Base-by-base conservation (phyloP, 208 protist genomes). In the Leishmania lainsoni region DNA sequence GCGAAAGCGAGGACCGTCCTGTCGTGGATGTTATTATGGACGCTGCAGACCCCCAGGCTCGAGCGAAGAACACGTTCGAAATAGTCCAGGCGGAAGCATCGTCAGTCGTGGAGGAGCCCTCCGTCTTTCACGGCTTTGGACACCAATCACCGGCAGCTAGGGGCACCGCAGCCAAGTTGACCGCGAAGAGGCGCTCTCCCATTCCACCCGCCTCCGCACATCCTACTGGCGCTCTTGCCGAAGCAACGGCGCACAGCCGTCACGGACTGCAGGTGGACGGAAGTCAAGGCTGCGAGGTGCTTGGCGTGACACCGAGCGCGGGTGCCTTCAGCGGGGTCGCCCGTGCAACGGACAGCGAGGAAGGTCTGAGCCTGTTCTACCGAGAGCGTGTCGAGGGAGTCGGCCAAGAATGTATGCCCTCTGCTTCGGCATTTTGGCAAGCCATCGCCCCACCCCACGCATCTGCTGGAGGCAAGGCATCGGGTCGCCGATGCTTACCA, bases 11-110 rank as follows among this genome's bases (percentile, higher is more conserved):
- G 70, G 86, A 90, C 61, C 81, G 81, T 52, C 79, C 32, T 51
- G 51, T 90, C 26, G 63, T 90, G 12, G 83, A 83, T 58, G 83
- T 90, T 8, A 68, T 81, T 0, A 22, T 86, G 42, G 70, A 87
- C 54, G 42, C 82, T 1, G 66, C 52, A 1, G 78, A 54, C 32
- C 76, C 52, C 5, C 16, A 84, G 16, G 76, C 42, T 2, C 78
- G 59, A 0, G 80, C 79, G n/a, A 65, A 79, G 29, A 89, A 89
- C 63, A 56, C 75, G 45, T 89, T 79, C 73, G 45, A 76, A 8
- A 71, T 89, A 9, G 78, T 83, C 71, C 79, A 84, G 69, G 80
- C 59, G 5, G 70, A 76, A 2, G 16, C 26, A 29, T 63, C 35
- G 10, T 58, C 26, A 22, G 54, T 52, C 26, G 65, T 76, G 69